These are phyloP conservation scores for Lachnellula occidentalis DNA, from an alignment of 2,329 filamentous ascomycete genomes.

Conservation along the genomic window DNA sequence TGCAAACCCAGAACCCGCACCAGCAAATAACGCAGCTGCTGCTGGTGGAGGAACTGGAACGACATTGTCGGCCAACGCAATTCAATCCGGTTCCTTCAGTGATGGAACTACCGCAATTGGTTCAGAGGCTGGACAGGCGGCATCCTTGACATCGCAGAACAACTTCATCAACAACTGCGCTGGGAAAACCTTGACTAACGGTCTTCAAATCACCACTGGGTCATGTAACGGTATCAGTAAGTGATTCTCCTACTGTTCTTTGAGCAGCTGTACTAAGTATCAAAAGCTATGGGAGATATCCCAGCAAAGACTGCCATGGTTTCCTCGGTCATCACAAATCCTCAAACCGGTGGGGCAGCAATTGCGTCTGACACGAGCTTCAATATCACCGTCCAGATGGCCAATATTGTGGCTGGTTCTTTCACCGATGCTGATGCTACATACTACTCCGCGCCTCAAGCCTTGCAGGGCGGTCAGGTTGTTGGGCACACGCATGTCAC, in stretches of 20 bases:
- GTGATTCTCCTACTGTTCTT: constrained; percentile 1
- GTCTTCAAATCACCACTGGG: constrained; percentile 48
- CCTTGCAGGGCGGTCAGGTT: constrained; percentile 31
- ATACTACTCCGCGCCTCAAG: constrained; percentile 36
- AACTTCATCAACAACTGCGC: constrained; percentile 29
- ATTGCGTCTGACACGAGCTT: constrained; percentile 27
- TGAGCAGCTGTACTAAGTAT: not conserved
- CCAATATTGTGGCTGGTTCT: constrained; percentile 33
- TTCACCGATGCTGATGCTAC: constrained; percentile 36
- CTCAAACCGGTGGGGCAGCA: constrained; percentile 18
- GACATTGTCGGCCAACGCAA: constrained; percentile 7
- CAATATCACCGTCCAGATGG: constrained; percentile 32
- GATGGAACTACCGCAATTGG: constrained; percentile 18
- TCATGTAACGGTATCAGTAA: constrained; percentile 49
- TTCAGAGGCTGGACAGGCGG: constrained; percentile 14
- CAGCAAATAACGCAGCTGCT: not conserved
- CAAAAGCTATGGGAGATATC: constrained; percentile 30
- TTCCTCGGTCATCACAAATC: constrained; percentile 28
- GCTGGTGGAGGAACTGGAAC: constrained; percentile 1
- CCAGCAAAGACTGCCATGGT: constrained; percentile 30
- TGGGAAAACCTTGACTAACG: constrained; percentile 48
- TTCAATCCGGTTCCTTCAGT: constrained; percentile 19
- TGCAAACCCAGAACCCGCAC: constrained; percentile 14
- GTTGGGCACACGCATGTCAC: constrained; percentile 37
- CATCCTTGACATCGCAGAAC: constrained; percentile 21